Percentiles rank a stretch among this genome's conserved stretches.
These are phyloP conservation scores for Ramularia endophylla DNA, from an alignment of 2,329 filamentous ascomycete genomes.

Conservation along the genomic window DNA sequence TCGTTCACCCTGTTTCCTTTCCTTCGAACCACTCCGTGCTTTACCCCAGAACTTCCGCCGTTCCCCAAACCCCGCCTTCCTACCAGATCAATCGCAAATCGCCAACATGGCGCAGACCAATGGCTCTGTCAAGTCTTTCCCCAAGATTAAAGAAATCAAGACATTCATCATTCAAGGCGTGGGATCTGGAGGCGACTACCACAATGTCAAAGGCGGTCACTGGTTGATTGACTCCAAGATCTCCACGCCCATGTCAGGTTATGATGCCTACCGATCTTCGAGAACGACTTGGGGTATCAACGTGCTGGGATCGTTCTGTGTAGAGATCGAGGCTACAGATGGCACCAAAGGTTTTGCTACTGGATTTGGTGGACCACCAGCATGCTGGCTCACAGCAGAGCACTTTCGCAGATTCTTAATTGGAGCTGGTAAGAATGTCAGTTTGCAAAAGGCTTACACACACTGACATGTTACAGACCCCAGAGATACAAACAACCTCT, in stretches of 20 bases:
- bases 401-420: constrained; percentile 91
- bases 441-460: background rate
- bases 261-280: constrained; percentile 81
- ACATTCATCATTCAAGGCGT: constrained; percentile 67
- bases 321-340: constrained; percentile 83
- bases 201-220: constrained; percentile 70
- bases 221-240: constrained; percentile 92
- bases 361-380: constrained; percentile 87
- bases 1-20: background rate
- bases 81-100: constrained; percentile 1
- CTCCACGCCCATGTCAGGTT: constrained; percentile 84
- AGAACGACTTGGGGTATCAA: constrained; percentile 95
- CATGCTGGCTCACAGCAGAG: constrained; percentile 88
- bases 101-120: constrained; percentile 23
- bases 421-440: constrained; percentile 53
- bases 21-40: background rate
- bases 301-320: constrained; percentile 82
- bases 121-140: constrained; percentile 52
- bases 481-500: constrained; percentile 83
- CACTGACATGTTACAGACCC: constrained; percentile 54
- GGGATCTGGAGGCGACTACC: constrained; percentile 69
- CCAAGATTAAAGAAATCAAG: constrained; percentile 68
- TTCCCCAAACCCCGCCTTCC: background rate
- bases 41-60: background rate
- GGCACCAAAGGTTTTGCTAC: constrained; percentile 93